phyloP scores from a whole-genome alignment of 768 basidiomycete genomes.

The Boletus pseudo-olivaceus region DNA sequence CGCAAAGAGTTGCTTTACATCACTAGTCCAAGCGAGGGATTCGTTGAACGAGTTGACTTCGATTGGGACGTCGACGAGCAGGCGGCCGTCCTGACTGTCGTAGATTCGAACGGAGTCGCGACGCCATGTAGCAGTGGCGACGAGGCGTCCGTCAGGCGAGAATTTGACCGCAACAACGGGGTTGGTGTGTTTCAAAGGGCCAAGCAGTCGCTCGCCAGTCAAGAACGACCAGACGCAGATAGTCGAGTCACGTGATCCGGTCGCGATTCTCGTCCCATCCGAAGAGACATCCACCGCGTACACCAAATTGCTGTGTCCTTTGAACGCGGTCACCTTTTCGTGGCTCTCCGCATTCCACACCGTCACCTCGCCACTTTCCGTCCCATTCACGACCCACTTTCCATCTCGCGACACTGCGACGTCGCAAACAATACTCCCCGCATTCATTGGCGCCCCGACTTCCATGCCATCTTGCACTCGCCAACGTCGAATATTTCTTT shows the following conservation, averaged over 20 bases:
- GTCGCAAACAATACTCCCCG: neutral
- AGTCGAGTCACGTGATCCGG: neutral
- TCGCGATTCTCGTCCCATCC: neutral
- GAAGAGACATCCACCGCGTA: neutral
- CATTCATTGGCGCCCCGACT: neutral
- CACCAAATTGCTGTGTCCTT: neutral
- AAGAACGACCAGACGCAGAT: neutral
- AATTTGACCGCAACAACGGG: neutral
- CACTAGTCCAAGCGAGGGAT: neutral
- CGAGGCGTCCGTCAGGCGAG: neutral
- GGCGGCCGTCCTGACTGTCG: neutral
- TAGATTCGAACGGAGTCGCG: neutral
- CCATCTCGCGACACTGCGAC: neutral
- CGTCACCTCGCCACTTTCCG: neutral
- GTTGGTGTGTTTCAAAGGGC: neutral
- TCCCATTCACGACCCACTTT: neutral
- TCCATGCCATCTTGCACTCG: neutral
- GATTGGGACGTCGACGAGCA: neutral
- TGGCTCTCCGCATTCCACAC: neutral
- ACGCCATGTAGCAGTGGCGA: neutral
- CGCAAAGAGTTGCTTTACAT: neutral
- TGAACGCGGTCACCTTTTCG: neutral
- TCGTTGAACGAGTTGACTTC: neutral
- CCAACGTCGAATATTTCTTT: neutral
- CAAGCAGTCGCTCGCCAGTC: neutral